phyloP scores from a whole-genome alignment of 1,284 basidiomycete genomes.

The Trichosporon ovoides region DNA sequence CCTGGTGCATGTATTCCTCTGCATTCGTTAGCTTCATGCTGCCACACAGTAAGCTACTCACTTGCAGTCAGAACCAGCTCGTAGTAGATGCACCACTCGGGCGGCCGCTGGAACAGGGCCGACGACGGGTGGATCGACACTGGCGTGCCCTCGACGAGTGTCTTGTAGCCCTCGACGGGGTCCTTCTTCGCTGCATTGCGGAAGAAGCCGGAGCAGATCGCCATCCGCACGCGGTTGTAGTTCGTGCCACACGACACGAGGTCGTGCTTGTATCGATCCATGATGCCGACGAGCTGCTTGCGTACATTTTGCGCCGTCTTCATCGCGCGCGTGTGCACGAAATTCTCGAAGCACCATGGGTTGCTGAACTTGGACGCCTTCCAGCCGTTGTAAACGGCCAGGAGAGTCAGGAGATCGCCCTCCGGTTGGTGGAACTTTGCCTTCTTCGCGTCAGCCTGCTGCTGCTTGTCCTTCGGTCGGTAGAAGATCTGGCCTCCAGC shows the following conservation, averaged over 20 bases:
- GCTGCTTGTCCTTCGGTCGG: constrained; percentile 96
- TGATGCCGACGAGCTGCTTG: constrained; percentile 95
- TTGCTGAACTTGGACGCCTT: constrained; percentile 90
- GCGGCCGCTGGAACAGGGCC: constrained; percentile 91
- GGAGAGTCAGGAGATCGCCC: constrained; percentile 89
- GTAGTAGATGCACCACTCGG: constrained; percentile 72
- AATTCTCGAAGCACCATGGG: constrained; percentile 97
- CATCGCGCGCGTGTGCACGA: constrained; percentile 95
- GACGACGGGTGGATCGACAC: constrained; percentile 97
- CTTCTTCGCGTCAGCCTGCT: constrained; percentile 67
- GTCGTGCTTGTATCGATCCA: constrained; percentile 98
- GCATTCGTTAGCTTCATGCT: constrained; percentile 11
- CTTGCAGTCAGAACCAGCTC: constrained; percentile 66
- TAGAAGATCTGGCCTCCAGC: constrained; percentile 96
- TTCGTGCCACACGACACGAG: constrained; percentile 72
- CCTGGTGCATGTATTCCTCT: constrained; percentile 90
- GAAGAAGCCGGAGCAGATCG: constrained; percentile 96
- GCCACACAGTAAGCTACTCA: constrained; percentile 40
- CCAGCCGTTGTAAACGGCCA: constrained; percentile 99
- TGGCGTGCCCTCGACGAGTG: constrained; percentile 91
- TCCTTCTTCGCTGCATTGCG: constrained; percentile 89
- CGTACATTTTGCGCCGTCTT: constrained; percentile 94
- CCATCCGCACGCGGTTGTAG: constrained; percentile 86
- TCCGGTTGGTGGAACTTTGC: constrained; percentile 63
- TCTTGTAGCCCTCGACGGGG: constrained; percentile 77